These are phyloP conservation scores for Melampsora larici-populina DNA, from an alignment of 1,284 basidiomycete genomes.

Conservation along the genomic window DNA sequence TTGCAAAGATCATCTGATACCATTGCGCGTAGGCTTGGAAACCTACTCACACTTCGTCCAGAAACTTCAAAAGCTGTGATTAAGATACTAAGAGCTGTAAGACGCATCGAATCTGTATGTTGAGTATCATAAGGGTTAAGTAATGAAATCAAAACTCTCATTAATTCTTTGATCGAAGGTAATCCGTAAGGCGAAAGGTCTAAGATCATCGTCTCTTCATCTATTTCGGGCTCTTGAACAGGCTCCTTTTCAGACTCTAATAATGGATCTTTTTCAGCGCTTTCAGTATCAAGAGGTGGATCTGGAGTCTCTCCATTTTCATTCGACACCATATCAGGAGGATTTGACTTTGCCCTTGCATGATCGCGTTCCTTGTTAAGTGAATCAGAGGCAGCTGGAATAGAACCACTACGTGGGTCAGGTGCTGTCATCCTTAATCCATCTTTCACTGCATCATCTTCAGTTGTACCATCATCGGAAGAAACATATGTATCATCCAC, in stretches of 20 bases:
- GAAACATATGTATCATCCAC: conserved; percentile 42
- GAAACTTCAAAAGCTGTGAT: conserved; percentile 85
- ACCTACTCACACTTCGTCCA: conserved; percentile 64
- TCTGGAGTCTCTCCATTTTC: conserved; percentile 48
- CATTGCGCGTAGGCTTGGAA: conserved; percentile 68
- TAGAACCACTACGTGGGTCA: conserved; percentile 45
- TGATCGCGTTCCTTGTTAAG: conserved; percentile 37
- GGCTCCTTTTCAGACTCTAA: conserved; percentile 7
- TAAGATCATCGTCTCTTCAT: conserved; percentile 48
- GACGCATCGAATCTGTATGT: conserved; percentile 92
- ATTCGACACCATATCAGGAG: conserved; percentile 45
- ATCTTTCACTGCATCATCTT: conserved; percentile 37
- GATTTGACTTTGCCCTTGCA: conserved; percentile 48
- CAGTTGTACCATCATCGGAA: conserved; percentile 20
- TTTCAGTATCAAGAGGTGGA: conserved; percentile 43
- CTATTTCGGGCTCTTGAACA: conserved; percentile 16
- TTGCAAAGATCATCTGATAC: conserved; percentile 89
- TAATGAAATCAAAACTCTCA: conserved; percentile 90
- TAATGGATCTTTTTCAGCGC: conserved; percentile 19
- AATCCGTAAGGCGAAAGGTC: conserved; percentile 67
- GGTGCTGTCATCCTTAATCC: conserved; percentile 45
- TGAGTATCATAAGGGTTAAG: conserved; percentile 90
- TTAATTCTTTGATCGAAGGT: conserved; percentile 85
- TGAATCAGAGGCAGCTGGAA: conserved; percentile 40
- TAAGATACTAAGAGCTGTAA: conserved; percentile 81